Evolutionary conservation across 768 basidiomycete species (phyloP).

Genomic region (Leccinum olivaceopallidum): DNA sequence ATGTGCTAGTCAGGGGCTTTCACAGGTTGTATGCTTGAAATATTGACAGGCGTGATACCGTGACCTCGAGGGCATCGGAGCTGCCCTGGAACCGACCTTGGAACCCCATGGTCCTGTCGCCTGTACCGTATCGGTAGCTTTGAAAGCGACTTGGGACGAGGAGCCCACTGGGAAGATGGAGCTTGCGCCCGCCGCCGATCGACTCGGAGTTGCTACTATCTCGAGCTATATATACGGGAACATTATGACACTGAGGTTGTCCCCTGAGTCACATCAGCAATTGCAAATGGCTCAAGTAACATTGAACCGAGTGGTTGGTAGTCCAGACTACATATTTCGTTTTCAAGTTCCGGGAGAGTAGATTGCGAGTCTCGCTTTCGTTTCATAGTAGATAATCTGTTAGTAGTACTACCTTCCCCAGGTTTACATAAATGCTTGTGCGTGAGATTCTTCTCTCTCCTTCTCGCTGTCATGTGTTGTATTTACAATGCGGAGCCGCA

Average conservation of each 20-base stretch:
- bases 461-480: neutral
- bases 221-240: neutral
- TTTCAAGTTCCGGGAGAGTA: no score
- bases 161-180: neutral
- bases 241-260: neutral
- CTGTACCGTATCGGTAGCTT: neutral
- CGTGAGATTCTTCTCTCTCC: neutral
- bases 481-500: neutral
- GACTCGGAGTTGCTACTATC: neutral
- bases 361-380: no score
- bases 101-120: neutral
- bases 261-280: no score
- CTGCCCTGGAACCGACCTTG: neutral
- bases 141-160: neutral
- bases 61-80: neutral
- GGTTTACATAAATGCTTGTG: no score
- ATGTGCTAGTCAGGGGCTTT: neutral
- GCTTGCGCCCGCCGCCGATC: neutral
- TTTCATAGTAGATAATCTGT: no score
- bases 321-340: no score
- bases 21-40: constrained; percentile 2
- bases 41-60: neutral
- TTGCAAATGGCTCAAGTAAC: no score
- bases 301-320: no score
- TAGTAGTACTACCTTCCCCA: no score